Base-by-base conservation (phyloP, 495 filamentous ascomycete species). In the Glarea lozoyensis region DNA sequence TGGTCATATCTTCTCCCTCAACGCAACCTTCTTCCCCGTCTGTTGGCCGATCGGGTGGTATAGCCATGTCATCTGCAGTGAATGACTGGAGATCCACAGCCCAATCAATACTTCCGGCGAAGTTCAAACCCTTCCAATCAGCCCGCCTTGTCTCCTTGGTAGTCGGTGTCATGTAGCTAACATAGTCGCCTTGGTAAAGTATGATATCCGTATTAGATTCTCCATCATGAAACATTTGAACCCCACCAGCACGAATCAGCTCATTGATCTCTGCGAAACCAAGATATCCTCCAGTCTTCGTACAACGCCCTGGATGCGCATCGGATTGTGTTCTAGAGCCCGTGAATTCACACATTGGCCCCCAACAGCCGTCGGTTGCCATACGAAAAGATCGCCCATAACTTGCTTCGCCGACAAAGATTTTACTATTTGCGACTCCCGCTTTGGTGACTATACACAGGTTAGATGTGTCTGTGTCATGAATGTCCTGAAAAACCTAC, bases 371-470 rank as follows among this genome's bases (percentile, higher is more conserved):
- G 7, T 48, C 40, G 7, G 55, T 50, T 2, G 56, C 35, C 60
- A 64, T 67, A 27, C 47, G 25, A 49, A 64, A 64, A 1, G 56
- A 59, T 9, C 61, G 57, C 1, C 59, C 58, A 42, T 67, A 67
- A 39, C 57, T 60, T 7, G 59, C 17, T 3, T 58, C 47, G 2
- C 66, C 59, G 13, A 64, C 55, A 3, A 61, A n/a, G n/a, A 72
- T 45, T 39, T 62, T 65, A 22, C 55, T 60, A 0, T 46, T 36
- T 0, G 55, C 54, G 7, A 69, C 62, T 20, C 64, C 65, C 1
- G 65, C 64, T 41, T 72, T 72, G 10, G 68, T 72, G 17, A 52
- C 59, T 61, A 71, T 68, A n/a, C n/a, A n/a, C n/a, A n/a, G n/a
- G n/a, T n/a, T n/a, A n/a, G n/a, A n/a, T n/a, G n/a, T n/a, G n/a